Percentiles rank a stretch among this genome's conserved stretches.
Conservation (phyloP, 495 filamentous ascomycete genomes). For the Schizothecium vesticola region DNA sequence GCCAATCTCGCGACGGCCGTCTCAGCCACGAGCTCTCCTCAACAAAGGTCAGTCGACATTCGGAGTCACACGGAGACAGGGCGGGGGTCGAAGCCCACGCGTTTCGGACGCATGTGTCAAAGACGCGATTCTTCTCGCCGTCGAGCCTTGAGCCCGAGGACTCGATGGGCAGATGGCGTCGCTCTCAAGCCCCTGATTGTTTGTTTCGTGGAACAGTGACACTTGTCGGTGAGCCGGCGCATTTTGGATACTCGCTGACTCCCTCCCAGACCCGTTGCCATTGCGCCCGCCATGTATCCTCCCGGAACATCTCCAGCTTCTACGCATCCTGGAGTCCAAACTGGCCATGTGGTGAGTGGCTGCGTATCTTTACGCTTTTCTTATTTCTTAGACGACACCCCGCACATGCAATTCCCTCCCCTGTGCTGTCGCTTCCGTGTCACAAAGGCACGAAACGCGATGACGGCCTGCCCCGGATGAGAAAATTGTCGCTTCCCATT, state of each 20-base stretch:
- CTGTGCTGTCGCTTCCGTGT: neutral
- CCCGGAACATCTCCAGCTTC: slow-evolving; percentile 59
- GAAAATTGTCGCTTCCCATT: slow-evolving; percentile 14
- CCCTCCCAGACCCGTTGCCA: slow-evolving; percentile 22
- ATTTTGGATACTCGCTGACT: neutral
- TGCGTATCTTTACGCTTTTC: slow-evolving; percentile 12
- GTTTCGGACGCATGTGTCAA: neutral
- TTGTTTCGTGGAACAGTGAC: neutral
- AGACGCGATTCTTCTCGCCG: neutral
- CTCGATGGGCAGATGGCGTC: neutral
- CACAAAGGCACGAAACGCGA: slow-evolving; percentile 7
- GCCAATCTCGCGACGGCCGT: slow-evolving; percentile 60
- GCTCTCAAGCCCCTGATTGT: neutral
- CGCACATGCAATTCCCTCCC: neutral
- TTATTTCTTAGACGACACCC: neutral
- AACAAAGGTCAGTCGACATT: slow-evolving; percentile 53
- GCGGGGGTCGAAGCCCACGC: neutral
- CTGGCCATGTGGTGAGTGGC: slow-evolving; percentile 60
- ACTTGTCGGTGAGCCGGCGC: neutral
- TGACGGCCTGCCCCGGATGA: slow-evolving; percentile 11
- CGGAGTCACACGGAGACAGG: neutral
- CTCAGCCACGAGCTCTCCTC: slow-evolving; percentile 54
- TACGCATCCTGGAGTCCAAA: slow-evolving; percentile 55
- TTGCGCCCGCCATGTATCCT: slow-evolving; percentile 37
- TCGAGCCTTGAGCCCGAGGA: neutral